Percentiles rank a stretch among this genome's conserved stretches.
Conservation (phyloP, 148 eudicot genomes). For the Mesembryanthemum crystallinum region DNA sequence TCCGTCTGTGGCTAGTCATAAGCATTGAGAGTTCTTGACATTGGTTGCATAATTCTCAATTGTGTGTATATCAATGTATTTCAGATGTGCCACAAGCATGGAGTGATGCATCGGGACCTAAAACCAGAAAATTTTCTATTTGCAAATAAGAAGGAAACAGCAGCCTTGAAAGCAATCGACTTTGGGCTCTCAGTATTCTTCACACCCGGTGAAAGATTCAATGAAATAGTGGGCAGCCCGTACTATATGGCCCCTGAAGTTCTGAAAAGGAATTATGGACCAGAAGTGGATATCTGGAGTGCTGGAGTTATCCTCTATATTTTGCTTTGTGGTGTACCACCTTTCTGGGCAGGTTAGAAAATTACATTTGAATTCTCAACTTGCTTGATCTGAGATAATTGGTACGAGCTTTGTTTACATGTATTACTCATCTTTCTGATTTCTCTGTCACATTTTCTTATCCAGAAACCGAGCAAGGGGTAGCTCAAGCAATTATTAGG, state of each 20-base stretch:
- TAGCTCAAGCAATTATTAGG: conserved; percentile 63
- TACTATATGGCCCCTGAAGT: conserved; percentile 66
- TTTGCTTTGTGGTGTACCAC: conserved; percentile 56
- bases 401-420: background rate
- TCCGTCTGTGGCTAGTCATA: background rate
- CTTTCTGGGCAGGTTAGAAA: conserved; percentile 54
- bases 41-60: background rate
- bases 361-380: background rate
- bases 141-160: conserved; percentile 41
- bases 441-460: background rate
- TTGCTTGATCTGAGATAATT: background rate
- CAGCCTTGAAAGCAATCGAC: conserved; percentile 47
- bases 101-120: conserved; percentile 49
- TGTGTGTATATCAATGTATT: background rate
- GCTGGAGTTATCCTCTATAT: conserved; percentile 65
- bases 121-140: conserved; percentile 52
- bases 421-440: background rate
- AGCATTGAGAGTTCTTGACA: background rate
- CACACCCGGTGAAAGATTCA: conserved; percentile 41
- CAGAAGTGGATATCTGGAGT: conserved; percentile 54
- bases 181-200: conserved; percentile 51
- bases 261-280: conserved; percentile 48
- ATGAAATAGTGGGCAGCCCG: conserved; percentile 55
- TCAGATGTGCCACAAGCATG: conserved; percentile 44
- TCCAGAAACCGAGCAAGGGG: conserved; percentile 83